Base-by-base conservation (phyloP, 768 basidiomycete species). In the Tephrocybe sp. region DNA sequence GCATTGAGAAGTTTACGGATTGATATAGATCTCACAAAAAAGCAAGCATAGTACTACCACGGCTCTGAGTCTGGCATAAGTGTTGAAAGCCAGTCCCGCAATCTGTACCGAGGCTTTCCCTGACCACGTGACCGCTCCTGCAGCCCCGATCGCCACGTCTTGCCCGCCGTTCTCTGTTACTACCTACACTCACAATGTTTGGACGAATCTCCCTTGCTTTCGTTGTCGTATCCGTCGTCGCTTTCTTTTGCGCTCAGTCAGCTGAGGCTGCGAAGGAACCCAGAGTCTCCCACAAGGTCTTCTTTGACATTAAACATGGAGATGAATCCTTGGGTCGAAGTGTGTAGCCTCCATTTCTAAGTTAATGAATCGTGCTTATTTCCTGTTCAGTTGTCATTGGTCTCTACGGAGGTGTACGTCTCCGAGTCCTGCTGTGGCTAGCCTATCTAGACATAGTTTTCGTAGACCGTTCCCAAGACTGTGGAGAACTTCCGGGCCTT, bases 401-500 rank as follows among this genome's bases (percentile, higher is more conserved):
- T 60, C 82, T 98, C 49, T 98, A 87, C 61, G 94, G 94, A 52
- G 89, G 89, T 56, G 92, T 89, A 71, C 54, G 77, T 68, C 1
- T 28, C 27, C 53, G 60, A 37, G 21, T 30, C 38, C 24, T 18
- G 31, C 12, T 47, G 19, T 9, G 4, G 43, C 9, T 26, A 21
- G 25, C 18, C 24, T 34, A 16, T 31, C n/a, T 43, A 21, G 39
- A 8, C 25, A 12, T 41, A 52, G 3, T 49, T 44, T 38, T 31
- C 32, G 24, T 49, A 94, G 88, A 92, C 92, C 39, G 94, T 97
- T 38, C 95, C 95, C 47, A 95, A 95, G 73, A 98, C 95, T 26
- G 94, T 77, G 21, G 95, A 94, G 79, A 98, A 98, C 81, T 98
- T 98, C 84, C 87, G 93, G 49, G 92, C 93, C 40, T 79, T 99